Evolutionary conservation across 2,329 filamentous ascomycete genomes (phyloP), one percentile per base, ranked within the genome.

Genomic region (Cladosporium phlei): DNA sequence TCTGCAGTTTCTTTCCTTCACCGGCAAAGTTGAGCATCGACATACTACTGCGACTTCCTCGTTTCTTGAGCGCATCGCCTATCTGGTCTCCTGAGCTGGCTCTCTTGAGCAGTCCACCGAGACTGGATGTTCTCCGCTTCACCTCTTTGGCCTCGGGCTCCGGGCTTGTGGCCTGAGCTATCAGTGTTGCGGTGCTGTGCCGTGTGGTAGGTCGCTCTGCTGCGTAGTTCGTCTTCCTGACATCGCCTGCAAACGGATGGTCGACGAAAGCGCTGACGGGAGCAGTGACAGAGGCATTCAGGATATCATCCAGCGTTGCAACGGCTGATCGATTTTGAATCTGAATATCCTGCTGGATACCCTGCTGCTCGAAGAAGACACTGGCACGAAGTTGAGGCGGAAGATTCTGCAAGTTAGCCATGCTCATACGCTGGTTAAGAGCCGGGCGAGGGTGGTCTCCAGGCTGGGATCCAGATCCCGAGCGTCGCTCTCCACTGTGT

Each of bases 221-320:
- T 10, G 85, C 85, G 60, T 93, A 94, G 0, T 90, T 78, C 57
- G 91, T 86, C 4, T 78, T 65, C 19, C 88, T 86, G 9, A 89
- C 73, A 52, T 82, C 80, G 4, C 89, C 89, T 21, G 83, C 86
- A 60, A 86, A 89, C 0, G 84, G 80, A 64, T 96, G 89, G 59
- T 96, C 88, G 0, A 86, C 95, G 59, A 97, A 97, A 20, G 90
- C 91, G 55, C 77, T 88, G 22, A 95, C 89, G 1, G 93, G 93
- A 0, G 93, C 91, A 50, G 77, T 79, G 2, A 88, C 86, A 2
- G 91, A 93, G 6, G 91, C 93, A 61, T 95, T 86, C 6, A 98
- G 76, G 44, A 98, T 94, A 62, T 82, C 90, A 55, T 98, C 90
- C 6, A 98, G 77, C 0, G 91, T 95, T 32, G 80, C 84, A 62